These are phyloP conservation scores for Scytalidium lignicola DNA, from an alignment of 2,329 filamentous ascomycete species.

Conservation along the genomic window DNA sequence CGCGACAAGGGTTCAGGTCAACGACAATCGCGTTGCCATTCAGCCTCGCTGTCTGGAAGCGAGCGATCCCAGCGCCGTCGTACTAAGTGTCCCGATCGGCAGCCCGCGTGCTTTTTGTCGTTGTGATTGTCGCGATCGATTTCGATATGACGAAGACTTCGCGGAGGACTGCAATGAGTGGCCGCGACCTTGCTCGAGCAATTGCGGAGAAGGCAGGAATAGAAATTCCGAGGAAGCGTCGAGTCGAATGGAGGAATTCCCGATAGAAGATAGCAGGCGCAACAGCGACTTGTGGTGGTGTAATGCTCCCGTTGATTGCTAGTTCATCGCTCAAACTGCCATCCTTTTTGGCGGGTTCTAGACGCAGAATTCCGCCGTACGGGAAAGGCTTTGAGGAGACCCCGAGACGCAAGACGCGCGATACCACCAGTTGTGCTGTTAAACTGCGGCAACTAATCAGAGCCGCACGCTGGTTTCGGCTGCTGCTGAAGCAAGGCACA, in stretches of 20 bases:
- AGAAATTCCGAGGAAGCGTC: not conserved
- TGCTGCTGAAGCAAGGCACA: not conserved
- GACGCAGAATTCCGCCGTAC: not conserved
- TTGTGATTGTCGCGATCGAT: constrained; percentile 1
- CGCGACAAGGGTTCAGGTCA: constrained; percentile 17
- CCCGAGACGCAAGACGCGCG: not conserved
- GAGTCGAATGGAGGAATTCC: not conserved
- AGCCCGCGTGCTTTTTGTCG: constrained; percentile 1
- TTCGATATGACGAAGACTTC: not conserved
- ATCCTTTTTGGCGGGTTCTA: not conserved
- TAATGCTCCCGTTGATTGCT: not conserved
- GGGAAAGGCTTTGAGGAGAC: not conserved
- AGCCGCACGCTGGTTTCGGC: not conserved
- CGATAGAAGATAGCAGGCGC: not conserved
- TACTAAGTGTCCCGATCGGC: not conserved
- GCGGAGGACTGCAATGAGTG: not conserved
- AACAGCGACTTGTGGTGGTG: not conserved
- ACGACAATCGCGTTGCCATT: constrained; percentile 14
- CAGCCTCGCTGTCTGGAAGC: constrained; percentile 21
- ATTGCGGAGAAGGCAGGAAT: not conserved
- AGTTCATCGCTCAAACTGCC: not conserved
- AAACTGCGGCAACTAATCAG: not conserved
- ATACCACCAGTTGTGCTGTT: not conserved
- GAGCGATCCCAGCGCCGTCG: not conserved
- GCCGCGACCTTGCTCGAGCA: not conserved